Conservation (phyloP, 371 early-diverging fungal species). For the Parasitella parasitica region DNA sequence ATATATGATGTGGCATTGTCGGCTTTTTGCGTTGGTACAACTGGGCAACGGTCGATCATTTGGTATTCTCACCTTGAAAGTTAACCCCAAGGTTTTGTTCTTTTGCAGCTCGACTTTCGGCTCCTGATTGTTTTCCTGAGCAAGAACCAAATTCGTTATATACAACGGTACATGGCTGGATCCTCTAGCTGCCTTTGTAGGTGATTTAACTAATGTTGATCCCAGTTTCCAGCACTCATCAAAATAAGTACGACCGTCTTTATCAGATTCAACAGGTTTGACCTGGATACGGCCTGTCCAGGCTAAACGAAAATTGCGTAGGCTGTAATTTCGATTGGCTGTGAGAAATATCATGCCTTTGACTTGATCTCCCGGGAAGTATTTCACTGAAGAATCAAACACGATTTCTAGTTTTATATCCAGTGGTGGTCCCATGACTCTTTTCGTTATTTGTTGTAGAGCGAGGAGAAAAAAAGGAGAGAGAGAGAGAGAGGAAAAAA, state of each 20-base stretch:
- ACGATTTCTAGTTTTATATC: constrained; percentile 22
- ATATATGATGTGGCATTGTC: constrained; percentile 18
- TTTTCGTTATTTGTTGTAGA: background rate
- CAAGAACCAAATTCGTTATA: background rate
- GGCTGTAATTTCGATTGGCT: constrained; percentile 10
- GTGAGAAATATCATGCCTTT: constrained; percentile 20
- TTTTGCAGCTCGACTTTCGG: constrained; percentile 17
- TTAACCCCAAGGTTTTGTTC: constrained; percentile 17
- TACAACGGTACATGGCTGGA: constrained; percentile 1
- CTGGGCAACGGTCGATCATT: constrained; percentile 22
- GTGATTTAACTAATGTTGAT: background rate
- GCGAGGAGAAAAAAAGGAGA: background rate
- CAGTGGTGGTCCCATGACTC: constrained; percentile 11
- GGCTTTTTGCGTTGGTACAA: background rate
- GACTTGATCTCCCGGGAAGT: constrained; percentile 18
- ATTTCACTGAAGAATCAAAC: constrained; percentile 7
- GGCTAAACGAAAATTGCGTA: constrained; percentile 13
- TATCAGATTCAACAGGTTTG: constrained; percentile 14
- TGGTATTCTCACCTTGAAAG: constrained; percentile 18
- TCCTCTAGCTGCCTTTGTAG: background rate
- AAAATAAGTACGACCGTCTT: constrained; percentile 9
- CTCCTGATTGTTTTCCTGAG: background rate
- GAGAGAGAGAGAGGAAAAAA: background rate
- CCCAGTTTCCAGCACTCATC: constrained; percentile 22
- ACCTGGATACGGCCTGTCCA: constrained; percentile 30